Evolutionary conservation across 441 rosid species (phyloP).

Genomic region (Mallotus japonicus): DNA sequence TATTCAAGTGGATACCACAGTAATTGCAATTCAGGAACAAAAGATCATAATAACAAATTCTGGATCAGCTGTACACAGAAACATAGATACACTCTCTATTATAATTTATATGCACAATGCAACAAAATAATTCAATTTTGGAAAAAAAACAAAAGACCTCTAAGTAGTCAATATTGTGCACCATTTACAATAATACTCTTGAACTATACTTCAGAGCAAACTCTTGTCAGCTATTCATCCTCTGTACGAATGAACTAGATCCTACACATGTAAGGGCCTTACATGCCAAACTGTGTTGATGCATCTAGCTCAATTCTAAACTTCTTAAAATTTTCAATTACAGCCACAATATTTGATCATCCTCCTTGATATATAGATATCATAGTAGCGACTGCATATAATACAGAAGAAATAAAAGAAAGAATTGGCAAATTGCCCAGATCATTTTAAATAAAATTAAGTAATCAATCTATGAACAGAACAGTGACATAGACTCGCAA

Average conservation of each 20-base stretch:
- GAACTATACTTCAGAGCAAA: background rate
- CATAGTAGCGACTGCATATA: background rate
- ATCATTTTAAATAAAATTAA: background rate
- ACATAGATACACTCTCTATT: background rate
- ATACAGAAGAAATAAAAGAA: background rate
- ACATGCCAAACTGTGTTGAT: background rate
- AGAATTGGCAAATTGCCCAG: background rate
- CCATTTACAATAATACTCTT: background rate
- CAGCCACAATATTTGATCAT: slow-evolving; percentile 2
- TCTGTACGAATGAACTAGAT: background rate
- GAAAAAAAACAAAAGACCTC: background rate
- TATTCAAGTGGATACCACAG: background rate
- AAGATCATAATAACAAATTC: background rate
- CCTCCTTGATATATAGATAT: background rate
- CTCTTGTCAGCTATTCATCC: background rate
- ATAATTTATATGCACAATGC: background rate
- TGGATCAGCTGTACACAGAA: too few relatives aligned
- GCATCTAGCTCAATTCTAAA: background rate
- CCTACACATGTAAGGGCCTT: slow-evolving; percentile 3
- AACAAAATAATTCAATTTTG: background rate
- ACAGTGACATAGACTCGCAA: background rate
- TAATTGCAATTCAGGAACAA: background rate
- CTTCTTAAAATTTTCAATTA: background rate
- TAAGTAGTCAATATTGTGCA: background rate
- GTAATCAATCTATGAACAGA: background rate